A percentile compares a stretch with the other conserved stretches of the same genome.
phyloP scores from a whole-genome alignment of 2,329 filamentous ascomycete species.

The Diaporthe sp. region DNA sequence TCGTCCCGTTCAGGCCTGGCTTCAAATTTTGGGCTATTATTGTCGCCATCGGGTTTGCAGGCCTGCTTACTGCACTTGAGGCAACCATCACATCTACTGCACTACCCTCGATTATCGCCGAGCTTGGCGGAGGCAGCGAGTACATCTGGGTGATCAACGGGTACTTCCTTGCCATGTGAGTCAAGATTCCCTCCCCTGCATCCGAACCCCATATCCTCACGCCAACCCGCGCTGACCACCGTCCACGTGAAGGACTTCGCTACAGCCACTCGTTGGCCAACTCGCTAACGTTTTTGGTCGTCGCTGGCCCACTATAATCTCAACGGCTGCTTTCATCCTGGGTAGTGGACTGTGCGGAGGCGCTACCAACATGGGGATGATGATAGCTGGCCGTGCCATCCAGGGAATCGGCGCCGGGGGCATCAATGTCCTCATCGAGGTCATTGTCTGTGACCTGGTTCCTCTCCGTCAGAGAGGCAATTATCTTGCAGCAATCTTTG shows the following conservation, averaged over 20 bases:
- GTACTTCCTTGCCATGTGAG: slow-evolving; percentile 45
- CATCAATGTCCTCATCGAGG: slow-evolving; percentile 49
- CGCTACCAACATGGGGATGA: slow-evolving; percentile 55
- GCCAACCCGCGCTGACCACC: neutral
- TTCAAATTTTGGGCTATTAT: neutral
- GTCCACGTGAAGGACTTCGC: slow-evolving; percentile 44
- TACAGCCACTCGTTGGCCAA: slow-evolving; percentile 65
- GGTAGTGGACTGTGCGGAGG: slow-evolving; percentile 66
- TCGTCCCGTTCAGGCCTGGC: neutral
- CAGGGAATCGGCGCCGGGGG: slow-evolving; percentile 61
- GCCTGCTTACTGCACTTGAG: slow-evolving; percentile 43
- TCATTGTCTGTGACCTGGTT: slow-evolving; percentile 42
- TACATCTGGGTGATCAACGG: slow-evolving; percentile 45
- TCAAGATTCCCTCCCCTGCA: neutral
- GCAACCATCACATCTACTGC: slow-evolving; percentile 45
- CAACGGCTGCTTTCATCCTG: slow-evolving; percentile 61
- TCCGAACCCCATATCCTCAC: too few relatives aligned
- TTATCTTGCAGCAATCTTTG: slow-evolving; percentile 50
- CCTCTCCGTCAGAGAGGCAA: slow-evolving; percentile 52
- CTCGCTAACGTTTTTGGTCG: slow-evolving; percentile 59
- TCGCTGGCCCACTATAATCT: slow-evolving; percentile 53
- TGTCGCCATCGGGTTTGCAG: neutral
- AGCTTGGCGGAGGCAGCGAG: slow-evolving; percentile 41
- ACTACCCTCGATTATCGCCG: slow-evolving; percentile 43
- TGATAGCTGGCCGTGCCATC: slow-evolving; percentile 63